Evolutionary conservation across 176 grass and related monocot genomes (phyloP), one percentile per base, ranked within the genome.

Genomic region (Aegilops longissima): DNA sequence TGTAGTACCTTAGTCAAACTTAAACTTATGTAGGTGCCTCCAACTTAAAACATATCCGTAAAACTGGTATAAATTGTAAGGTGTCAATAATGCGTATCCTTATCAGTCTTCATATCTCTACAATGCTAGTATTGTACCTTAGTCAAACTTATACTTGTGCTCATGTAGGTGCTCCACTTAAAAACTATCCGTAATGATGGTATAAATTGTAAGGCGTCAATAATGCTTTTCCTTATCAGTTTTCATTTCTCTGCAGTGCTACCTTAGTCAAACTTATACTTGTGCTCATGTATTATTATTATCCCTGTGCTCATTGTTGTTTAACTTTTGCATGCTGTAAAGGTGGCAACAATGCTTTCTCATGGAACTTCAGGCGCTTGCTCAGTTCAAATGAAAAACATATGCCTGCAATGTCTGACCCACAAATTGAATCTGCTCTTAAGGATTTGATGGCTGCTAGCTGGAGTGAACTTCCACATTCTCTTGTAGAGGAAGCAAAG

Each of bases 371-470:
- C 27, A 92, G 83, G 49, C 90, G 90, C 30, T 85, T 90, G 45
- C 82, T 99, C 80, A 90, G 87, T 86, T 94, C 94, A 83, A 91
- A 77, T 31, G 80, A 86, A 39, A 94, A 89, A 52, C 90, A 88
- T 39, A 71, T 96, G 21, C 92, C 97, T 78, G 31, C 74, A 66
- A 87, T 96, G 77, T 89, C 86, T 25, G 96, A 98, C n/a, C 86
- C 92, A 52, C 86, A 94, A 17, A 83, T 99, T 71, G 94, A 96
- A 80, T 87, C 83, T 61, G 85, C 94, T 81, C 86, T 94, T 73
- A 99, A 94, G 89, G 94, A 99, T 90, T 91, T 99, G 85, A 91
- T 99, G 90, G 97, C 97, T 77, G 78, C 83, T 24, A 94, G 79
- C 59, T 96, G 97, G 97, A 88, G 81, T 88, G 93, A 94, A 90